A percentile compares a stretch with the other conserved stretches of the same genome.
These are phyloP conservation scores for Nicotiana noctiflora DNA, from an alignment of 257 asterid species.

Conservation along the genomic window DNA sequence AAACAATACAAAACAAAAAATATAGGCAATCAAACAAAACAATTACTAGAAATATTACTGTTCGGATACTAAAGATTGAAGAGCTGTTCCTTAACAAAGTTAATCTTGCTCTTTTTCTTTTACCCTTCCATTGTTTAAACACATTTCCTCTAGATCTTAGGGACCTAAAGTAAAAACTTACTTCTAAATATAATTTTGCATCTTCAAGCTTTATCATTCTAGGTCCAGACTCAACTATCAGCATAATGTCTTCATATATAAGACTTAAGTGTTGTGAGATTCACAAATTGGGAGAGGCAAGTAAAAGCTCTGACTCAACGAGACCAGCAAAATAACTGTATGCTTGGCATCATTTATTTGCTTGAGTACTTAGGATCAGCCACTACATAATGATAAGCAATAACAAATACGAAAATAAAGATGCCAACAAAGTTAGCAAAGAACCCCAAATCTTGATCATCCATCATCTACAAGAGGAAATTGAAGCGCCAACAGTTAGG, in stretches of 20 bases:
- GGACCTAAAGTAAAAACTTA: not conserved
- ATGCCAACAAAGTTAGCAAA: conserved; percentile 18
- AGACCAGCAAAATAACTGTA: not conserved
- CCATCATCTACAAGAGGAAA: conserved; percentile 18
- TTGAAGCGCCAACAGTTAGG: not conserved
- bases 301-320: not conserved
- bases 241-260: not conserved
- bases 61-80: not conserved
- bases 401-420: not conserved
- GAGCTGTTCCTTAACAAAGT: not conserved
- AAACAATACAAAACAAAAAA: not conserved
- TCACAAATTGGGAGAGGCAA: not conserved
- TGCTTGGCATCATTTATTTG: conserved; percentile 7
- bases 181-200: not conserved
- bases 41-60: not conserved
- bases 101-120: no score
- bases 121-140: no score
- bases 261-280: not conserved
- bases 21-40: not conserved
- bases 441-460: conserved; percentile 23
- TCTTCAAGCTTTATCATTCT: not conserved
- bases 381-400: conserved; percentile 23
- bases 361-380: conserved; percentile 25
- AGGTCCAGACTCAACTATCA: not conserved
- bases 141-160: no score